A percentile compares a stretch with the other conserved stretches of the same genome.
Evolutionary conservation across 768 basidiomycete genomes (phyloP).

Genomic region (Hortiboletus flavorubellus): DNA sequence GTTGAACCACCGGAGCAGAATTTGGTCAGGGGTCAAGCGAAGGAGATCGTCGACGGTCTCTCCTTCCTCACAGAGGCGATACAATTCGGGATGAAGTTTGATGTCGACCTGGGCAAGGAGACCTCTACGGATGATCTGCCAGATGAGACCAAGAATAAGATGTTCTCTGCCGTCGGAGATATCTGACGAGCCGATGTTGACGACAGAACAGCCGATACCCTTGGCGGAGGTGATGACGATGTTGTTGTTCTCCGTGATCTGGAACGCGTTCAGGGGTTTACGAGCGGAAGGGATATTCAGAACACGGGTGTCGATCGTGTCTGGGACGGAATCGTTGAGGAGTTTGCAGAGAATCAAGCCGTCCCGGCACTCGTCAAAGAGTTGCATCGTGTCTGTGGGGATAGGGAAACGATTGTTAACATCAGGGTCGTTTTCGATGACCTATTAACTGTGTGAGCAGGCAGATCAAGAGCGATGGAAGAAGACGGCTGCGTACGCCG

Average conservation of each 20-base stretch:
- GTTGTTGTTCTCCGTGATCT: conserved; percentile 99
- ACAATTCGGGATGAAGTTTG: conserved; percentile 96
- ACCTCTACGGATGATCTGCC: conserved; percentile 96
- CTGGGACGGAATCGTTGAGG: conserved; percentile 98
- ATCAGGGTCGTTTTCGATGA: conserved; percentile 88
- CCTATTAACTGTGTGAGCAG: conserved; percentile 44
- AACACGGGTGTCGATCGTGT: conserved; percentile 98
- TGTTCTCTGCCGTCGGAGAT: conserved; percentile 92
- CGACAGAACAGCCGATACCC: conserved; percentile 96
- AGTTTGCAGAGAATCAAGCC: conserved; percentile 97
- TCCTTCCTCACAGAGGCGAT: conserved; percentile 92
- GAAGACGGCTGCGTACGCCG: conserved; percentile 50
- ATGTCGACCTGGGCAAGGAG: conserved; percentile 94
- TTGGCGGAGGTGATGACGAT: conserved; percentile 98
- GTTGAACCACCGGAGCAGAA: conserved; percentile 98
- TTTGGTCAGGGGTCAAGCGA: conserved; percentile 93
- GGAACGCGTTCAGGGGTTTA: conserved; percentile 94
- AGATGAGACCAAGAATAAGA: conserved; percentile 95
- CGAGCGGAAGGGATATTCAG: conserved; percentile 81
- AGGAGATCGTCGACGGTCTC: conserved; percentile 97
- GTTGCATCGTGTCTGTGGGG: conserved; percentile 95
- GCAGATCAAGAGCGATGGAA: not conserved
- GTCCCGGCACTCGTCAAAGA: conserved; percentile 96
- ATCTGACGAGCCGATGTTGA: conserved; percentile 96
- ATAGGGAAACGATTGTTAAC: conserved; percentile 82